Base-by-base conservation (phyloP, 257 asterid species). In the Jacaranda mimosifolia region DNA sequence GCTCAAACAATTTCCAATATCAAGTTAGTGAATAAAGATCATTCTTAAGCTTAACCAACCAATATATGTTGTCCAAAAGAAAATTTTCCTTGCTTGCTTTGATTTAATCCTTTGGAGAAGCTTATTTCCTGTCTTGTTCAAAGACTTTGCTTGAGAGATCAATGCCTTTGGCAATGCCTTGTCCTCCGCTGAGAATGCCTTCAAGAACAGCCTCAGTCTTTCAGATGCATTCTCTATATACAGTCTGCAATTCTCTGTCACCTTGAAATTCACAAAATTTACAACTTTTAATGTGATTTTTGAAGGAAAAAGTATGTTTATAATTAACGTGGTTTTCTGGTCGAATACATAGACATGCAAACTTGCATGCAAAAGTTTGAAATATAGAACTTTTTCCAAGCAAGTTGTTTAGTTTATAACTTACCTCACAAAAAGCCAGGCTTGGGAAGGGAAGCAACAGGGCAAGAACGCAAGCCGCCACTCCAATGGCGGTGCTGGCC, bases 401-500 rank as follows among this genome's bases (percentile, higher is more conserved):
- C 76, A 80, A 19, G 13, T 14, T 19, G n/a, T 18, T 53, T 42
- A 12, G 11, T 46, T 55, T 5, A 42, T 42, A 9, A 55, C 0
- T 55, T 85, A 94, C 97, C 98, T 94, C 87, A 51, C 68, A 85
- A 78, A 67, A 85, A 35, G 97, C 97, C 14, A 94, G 56, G 42
- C 76, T 79, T 0, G 97, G 97, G 70, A 86, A 92, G 2, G 98
- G 98, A 55, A 94, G 26, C 83, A 89, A 18, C 76, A 89, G 79
- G 15, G 98, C 97, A 85, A 92, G 21, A 62, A 94, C 90, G 46
- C 87, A 88, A 2, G 97, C 94, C 26, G 18, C 85, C 39, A 83
- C 92, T 10, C 97, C 98, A 5, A 92, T 63, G 58, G 91, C 92
- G 10, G 97, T 94, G 85, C 98, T 94, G 32, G 90, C 89, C n/a